A percentile compares a stretch with the other conserved stretches of the same genome.
Evolutionary conservation across 345 rosid species (phyloP).

Genomic region (Eucalyptus grandis): DNA sequence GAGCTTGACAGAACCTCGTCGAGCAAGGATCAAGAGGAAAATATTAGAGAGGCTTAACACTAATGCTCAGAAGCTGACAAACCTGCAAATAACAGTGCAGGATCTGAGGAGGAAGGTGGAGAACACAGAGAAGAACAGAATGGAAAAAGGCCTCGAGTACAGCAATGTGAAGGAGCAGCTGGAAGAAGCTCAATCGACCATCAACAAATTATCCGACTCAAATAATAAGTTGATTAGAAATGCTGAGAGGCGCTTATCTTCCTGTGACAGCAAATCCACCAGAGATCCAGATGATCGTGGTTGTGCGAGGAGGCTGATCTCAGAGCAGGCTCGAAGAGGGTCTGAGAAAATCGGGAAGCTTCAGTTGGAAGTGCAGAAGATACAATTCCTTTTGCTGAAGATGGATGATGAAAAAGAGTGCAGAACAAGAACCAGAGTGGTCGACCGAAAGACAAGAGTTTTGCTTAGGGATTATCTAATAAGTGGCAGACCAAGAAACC

Average conservation of each 20-base stretch:
- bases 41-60: slow-evolving; percentile 80
- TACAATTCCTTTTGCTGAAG: slow-evolving; percentile 67
- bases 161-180: slow-evolving; percentile 61
- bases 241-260: slow-evolving; percentile 22
- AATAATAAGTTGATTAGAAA: slow-evolving; percentile 46
- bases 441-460: slow-evolving; percentile 49
- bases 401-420: slow-evolving; percentile 56
- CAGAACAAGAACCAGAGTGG: slow-evolving; percentile 28
- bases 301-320: slow-evolving; percentile 24
- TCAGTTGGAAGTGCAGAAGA: slow-evolving; percentile 83
- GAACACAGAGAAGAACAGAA: slow-evolving; percentile 41
- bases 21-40: slow-evolving; percentile 50
- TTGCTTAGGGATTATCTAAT: slow-evolving; percentile 58
- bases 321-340: slow-evolving; percentile 71
- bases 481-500: slow-evolving; percentile 39
- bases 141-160: slow-evolving; percentile 55
- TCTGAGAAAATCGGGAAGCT: slow-evolving; percentile 78
- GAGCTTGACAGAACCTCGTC: slow-evolving; percentile 40
- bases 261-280: slow-evolving; percentile 30
- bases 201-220: slow-evolving; percentile 42
- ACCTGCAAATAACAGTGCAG: slow-evolving; percentile 65
- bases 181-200: slow-evolving; percentile 60
- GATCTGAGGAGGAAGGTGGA: slow-evolving; percentile 76
- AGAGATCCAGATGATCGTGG: slow-evolving; percentile 25
- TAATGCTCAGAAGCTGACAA: slow-evolving; percentile 72